Percentiles rank a stretch among this genome's conserved stretches.
Conservation (phyloP, 805 yeast genomes). For the Wickerhamiella azymoides region DNA sequence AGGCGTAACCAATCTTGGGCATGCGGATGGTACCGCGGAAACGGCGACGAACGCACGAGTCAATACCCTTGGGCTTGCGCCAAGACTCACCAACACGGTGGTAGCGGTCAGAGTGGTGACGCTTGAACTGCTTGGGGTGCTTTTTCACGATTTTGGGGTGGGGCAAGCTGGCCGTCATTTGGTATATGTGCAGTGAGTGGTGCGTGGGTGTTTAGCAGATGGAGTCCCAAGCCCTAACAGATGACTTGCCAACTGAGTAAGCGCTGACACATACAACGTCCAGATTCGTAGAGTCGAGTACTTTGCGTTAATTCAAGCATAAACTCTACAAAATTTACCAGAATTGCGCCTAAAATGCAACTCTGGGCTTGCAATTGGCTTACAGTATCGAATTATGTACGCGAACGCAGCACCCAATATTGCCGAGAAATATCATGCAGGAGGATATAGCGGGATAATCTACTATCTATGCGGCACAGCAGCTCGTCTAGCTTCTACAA, state of each 20-base stretch:
- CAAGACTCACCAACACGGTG: slow-evolving; percentile 96
- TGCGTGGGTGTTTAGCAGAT: not conserved
- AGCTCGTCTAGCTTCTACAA: too few species aligned
- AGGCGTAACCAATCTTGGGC: slow-evolving; percentile 99
- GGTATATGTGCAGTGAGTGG: not conserved
- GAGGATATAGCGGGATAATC: too few species aligned
- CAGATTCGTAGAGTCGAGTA: too few species aligned
- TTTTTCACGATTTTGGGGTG: slow-evolving; percentile 99
- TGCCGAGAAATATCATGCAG: too few species aligned
- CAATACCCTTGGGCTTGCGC: slow-evolving; percentile 99
- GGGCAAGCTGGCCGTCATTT: slow-evolving; percentile 91
- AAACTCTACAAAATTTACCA: too few species aligned
- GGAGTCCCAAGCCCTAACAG: not conserved
- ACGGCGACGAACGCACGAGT: slow-evolving; percentile 95
- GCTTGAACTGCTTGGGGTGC: slow-evolving; percentile 97
- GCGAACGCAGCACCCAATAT: too few species aligned
- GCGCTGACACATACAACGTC: too few species aligned
- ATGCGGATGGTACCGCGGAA: slow-evolving; percentile 98
- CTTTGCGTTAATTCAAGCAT: too few species aligned
- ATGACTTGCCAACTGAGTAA: not conserved
- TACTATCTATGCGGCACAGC: too few species aligned
- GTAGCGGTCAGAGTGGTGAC: slow-evolving; percentile 99
- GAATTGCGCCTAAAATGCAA: too few species aligned
- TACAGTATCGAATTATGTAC: too few species aligned
- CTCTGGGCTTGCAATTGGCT: too few species aligned